These are phyloP conservation scores for Biscogniauxia marginata DNA, from an alignment of 2,329 filamentous ascomycete species.

Conservation along the genomic window DNA sequence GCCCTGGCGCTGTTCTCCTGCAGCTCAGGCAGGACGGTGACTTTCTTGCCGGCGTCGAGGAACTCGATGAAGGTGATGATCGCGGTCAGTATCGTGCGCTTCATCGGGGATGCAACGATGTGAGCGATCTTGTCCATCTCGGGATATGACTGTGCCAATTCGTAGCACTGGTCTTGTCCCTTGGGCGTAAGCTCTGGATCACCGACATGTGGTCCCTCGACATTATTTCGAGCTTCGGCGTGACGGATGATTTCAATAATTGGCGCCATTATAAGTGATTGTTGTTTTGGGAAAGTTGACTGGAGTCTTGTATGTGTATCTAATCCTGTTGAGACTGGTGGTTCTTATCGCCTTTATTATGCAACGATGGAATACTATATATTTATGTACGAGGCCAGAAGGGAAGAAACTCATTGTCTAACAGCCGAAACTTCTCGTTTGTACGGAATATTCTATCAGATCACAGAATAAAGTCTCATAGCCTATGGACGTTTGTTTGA, in stretches of 20 bases:
- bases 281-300: background rate
- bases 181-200: constrained; percentile 73
- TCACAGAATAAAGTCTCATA: background rate
- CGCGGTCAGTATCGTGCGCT: constrained; percentile 74
- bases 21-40: constrained; percentile 66
- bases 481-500: background rate
- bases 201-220: constrained; percentile 63
- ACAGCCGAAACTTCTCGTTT: background rate
- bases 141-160: constrained; percentile 60
- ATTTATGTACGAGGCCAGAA: no score
- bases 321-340: no score
- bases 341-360: no score
- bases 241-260: constrained; percentile 67
- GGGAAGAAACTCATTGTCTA: no score
- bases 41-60: constrained; percentile 40
- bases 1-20: constrained; percentile 72
- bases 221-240: constrained; percentile 76
- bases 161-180: constrained; percentile 69
- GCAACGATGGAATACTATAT: no score
- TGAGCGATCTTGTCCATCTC: constrained; percentile 59
- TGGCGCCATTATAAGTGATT: constrained; percentile 37
- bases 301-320: no score
- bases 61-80: constrained; percentile 62
- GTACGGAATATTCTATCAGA: background rate
- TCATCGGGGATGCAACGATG: constrained; percentile 73